Conservation (phyloP, 2,329 filamentous ascomycete species). For the Colletotrichum euphorbiae region DNA sequence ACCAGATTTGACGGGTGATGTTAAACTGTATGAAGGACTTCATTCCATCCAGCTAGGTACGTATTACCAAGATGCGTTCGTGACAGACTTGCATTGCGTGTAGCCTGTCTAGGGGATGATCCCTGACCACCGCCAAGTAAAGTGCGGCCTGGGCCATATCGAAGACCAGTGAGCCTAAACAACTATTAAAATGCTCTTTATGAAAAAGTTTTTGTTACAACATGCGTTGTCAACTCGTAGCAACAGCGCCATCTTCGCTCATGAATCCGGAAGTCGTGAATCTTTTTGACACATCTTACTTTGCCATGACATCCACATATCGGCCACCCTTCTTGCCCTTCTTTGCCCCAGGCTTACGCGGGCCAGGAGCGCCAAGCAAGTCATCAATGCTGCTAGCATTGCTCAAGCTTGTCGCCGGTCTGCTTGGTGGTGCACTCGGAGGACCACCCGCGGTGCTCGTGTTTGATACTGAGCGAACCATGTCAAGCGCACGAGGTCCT, state of each 20-base stretch:
- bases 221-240: not conserved
- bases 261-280: conserved; percentile 21
- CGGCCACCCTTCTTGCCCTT: conserved; percentile 85
- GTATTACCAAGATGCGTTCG: not conserved
- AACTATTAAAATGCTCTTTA: conserved; percentile 29
- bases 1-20: no score
- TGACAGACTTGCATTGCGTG: not conserved
- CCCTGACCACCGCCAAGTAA: not conserved
- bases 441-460: conserved; percentile 54
- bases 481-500: conserved; percentile 43
- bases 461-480: conserved; percentile 62
- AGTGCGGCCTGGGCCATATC: not conserved
- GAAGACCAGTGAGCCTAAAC: not conserved
- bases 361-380: conserved; percentile 79
- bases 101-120: not conserved
- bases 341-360: conserved; percentile 73
- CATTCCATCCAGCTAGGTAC: no score
- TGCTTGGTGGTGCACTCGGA: conserved; percentile 68
- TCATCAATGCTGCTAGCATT: conserved; percentile 97
- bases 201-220: conserved; percentile 32
- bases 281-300: conserved; percentile 51
- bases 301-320: conserved; percentile 97
- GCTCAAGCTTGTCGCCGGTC: conserved; percentile 85
- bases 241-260: conserved; percentile 14
- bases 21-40: no score